Conservation (phyloP, 495 filamentous ascomycete species). For the Cenococcum geophilum region DNA sequence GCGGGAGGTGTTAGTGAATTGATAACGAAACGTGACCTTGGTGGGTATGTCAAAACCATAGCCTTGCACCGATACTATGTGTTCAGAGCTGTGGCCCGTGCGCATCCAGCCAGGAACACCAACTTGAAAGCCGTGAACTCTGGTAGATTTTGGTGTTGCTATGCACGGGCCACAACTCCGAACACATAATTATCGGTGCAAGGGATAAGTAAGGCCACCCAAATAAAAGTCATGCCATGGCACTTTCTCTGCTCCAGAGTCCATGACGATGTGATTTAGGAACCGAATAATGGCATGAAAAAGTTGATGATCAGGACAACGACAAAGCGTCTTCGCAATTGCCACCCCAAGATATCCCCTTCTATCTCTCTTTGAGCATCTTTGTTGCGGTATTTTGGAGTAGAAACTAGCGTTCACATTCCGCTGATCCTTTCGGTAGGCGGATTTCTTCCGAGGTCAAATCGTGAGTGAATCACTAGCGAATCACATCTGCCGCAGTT, state of each 20-base stretch:
- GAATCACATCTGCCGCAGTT: constrained; percentile 19
- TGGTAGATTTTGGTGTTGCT: too few species aligned
- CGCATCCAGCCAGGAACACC: too few species aligned
- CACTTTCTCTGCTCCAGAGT: background rate
- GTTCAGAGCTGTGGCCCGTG: too few species aligned
- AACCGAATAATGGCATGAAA: background rate
- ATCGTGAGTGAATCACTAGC: constrained; percentile 17
- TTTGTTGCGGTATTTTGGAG: background rate
- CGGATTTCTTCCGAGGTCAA: constrained; percentile 4
- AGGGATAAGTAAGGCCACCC: too few species aligned
- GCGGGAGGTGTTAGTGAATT: background rate
- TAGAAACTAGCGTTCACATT: background rate
- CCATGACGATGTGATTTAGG: constrained; percentile 3
- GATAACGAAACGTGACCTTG: background rate
- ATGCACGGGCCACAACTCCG: too few species aligned
- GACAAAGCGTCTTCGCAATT: background rate
- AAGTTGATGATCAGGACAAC: background rate
- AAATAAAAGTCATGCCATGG: background rate
- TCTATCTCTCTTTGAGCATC: background rate
- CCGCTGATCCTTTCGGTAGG: background rate
- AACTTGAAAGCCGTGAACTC: too few species aligned
- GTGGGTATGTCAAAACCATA: background rate
- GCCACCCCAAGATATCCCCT: background rate
- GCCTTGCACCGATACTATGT: too few species aligned
- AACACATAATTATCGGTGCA: too few species aligned